phyloP scores from a whole-genome alignment of 2,329 filamentous ascomycete genomes.

The Biscogniauxia marginata region DNA sequence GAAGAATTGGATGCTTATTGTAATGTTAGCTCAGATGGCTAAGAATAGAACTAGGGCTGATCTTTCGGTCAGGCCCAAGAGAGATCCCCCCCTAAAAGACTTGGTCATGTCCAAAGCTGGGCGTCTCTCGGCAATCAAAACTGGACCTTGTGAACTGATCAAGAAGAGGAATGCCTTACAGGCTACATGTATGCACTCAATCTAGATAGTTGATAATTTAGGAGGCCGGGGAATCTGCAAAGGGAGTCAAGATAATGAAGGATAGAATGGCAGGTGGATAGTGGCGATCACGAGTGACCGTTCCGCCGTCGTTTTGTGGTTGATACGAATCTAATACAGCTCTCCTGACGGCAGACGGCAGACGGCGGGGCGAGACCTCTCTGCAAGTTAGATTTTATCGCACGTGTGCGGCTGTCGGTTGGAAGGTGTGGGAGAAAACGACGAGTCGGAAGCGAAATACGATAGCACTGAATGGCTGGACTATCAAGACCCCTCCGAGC shows the following conservation, averaged over 20 bases:
- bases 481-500: neutral
- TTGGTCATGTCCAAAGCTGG: neutral
- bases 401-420: neutral
- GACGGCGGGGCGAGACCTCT: too few species aligned
- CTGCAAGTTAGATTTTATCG: neutral
- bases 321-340: too few species aligned
- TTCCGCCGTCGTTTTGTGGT: too few species aligned
- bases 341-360: too few species aligned
- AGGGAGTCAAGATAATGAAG: neutral
- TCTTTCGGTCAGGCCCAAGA: neutral
- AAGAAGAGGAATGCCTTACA: neutral
- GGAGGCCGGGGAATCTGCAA: neutral
- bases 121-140: neutral
- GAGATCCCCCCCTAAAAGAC: too few species aligned
- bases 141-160: neutral
- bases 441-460: slow-evolving; percentile 1
- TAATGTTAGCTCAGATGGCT: neutral
- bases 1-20: neutral
- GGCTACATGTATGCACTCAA: neutral
- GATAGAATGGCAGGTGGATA: too few species aligned
- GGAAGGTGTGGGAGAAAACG: neutral
- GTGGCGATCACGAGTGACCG: too few species aligned
- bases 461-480: neutral
- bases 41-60: neutral
- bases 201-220: too few species aligned